These are phyloP conservation scores for Metschnikowia santaceciliae DNA, from an alignment of 805 yeast species.

Conservation along the genomic window DNA sequence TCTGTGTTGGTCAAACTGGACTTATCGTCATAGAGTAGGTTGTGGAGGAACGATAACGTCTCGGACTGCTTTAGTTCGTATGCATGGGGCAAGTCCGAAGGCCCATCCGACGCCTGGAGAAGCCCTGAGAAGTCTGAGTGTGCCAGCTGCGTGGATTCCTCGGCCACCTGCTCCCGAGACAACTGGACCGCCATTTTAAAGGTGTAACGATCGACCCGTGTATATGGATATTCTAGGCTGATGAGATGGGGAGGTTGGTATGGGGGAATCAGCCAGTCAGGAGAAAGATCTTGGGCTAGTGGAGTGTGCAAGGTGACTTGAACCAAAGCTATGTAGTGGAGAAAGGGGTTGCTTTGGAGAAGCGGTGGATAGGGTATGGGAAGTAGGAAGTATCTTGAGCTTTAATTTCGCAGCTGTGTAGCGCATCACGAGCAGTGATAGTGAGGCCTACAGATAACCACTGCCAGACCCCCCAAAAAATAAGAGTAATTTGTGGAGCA, in stretches of 20 bases:
- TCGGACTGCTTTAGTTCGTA: slow-evolving; percentile 40
- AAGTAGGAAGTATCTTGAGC: neutral
- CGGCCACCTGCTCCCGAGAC: slow-evolving; percentile 13
- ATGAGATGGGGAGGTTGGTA: neutral
- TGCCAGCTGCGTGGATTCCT: slow-evolving; percentile 4
- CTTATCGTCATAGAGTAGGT: slow-evolving; percentile 34
- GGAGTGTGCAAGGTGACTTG: neutral
- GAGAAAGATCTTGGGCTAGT: neutral
- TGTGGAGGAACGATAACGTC: slow-evolving; percentile 37
- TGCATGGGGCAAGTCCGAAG: slow-evolving; percentile 21
- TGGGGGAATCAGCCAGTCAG: neutral
- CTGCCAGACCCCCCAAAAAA: neutral
- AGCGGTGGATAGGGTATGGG: neutral
- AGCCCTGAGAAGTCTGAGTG: slow-evolving; percentile 5
- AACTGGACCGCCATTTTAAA: slow-evolving; percentile 15
- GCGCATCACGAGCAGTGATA: slow-evolving; percentile 2
- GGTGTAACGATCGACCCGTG: neutral
- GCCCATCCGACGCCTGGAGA: slow-evolving; percentile 1
- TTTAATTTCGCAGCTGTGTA: slow-evolving; percentile 3
- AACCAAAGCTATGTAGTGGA: neutral
- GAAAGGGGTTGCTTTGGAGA: neutral
- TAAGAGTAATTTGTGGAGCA: neutral
- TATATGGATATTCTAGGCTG: neutral
- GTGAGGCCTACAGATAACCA: neutral
- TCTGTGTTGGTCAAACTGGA: slow-evolving; percentile 33